Evolutionary conservation across 192 early-diverging fungal species (phyloP), one percentile per base, ranked within the genome.

Genomic region (Dissophora ornata): DNA sequence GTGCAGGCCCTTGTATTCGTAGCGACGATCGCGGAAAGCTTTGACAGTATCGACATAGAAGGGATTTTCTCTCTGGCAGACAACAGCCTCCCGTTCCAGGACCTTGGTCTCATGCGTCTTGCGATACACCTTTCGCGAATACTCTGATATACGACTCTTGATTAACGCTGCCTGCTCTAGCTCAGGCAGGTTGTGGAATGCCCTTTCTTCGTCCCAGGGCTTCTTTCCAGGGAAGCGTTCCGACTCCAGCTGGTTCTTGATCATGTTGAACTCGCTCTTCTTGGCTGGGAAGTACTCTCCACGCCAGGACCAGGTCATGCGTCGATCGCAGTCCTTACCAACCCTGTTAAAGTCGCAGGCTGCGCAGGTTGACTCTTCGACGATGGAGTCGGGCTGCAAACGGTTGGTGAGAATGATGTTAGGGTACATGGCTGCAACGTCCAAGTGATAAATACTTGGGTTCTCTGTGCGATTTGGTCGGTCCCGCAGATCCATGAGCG

Each of bases 351-450:
- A 98, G 80, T 98, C 95, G 69, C 98, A 99, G 4, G 91, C 67
- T 5, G 95, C 95, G 67, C 96, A 98, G 2, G 84, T 83, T n/a
- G 87, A 85, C 70, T 97, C 96, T 22, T 89, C 85, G 24, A 98
- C 89, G 28, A 99, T 94, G 7, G 98, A 93, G 82, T 99, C 96
- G 0, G 98, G 98, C 79, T 99, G 98, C 11, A 99, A 80, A 22
- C 98, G 90, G 71, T 99, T 98, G 1, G 98, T 99, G 25, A 99
- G 82, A 73, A 99, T 99, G 62, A 99, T 99, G 70, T 99, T 99
- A 18, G 98, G 98, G 60, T 97, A 97, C 98, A 99, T 99, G 24
- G 98, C 98, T 0, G 95, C 98, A n/a, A 99, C 98, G 81, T 99
- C 98, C 84, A 99, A 89, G 64, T 99, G 98, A 79, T 99, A 99